Base-by-base conservation (phyloP, 495 filamentous ascomycete species). In the Trichoderma asperelloides region DNA sequence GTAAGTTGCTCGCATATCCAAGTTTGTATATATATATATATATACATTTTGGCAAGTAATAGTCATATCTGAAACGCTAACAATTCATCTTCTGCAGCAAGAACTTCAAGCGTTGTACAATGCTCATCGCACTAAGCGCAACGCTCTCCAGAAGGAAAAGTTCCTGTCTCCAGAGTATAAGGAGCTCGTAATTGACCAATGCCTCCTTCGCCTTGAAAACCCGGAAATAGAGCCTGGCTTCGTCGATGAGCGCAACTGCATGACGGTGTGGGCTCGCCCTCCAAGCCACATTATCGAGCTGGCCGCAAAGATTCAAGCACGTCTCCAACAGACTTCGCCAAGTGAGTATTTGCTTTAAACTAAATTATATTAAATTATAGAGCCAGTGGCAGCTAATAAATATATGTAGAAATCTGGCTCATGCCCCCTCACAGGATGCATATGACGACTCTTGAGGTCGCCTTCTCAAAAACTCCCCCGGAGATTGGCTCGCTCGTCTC, bases 201-300 rank as follows among this genome's bases (percentile, higher is more conserved):
- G 91, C 51, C 80, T 98, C 4, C 75, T 85, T 15, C 87, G 88
- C 65, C 75, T 97, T 37, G 79, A 81, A 67, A 80, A 85, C 68
- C 85, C 80, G 1, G 73, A 75, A 0, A 78, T 87, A 47, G 84
- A 92, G 69, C 85, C 90, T 40, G 82, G 80, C 2, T 91, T 88
- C 73, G 72, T 74, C 70, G 93, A 97, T 71, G 83, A 85, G 18
- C 82, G 93, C 47, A 79, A 96, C 70, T 96, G 92, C 72, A 79
- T 97, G 15, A 89, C 89, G 0, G 89, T 96, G 73, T 97, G 91
- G 91, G 91, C 90, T 28, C 84, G 93, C 8, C 94, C 94, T 16
- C 89, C 93, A 15, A 74, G 82, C 62, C 82, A 87, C 69, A 81
- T 97, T 2, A 75, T 85, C 30, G 76, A 84, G 15, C 75, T 98